Conservation (phyloP, 805 yeast genomes). For the Maudiozyma serrabonitensis region DNA sequence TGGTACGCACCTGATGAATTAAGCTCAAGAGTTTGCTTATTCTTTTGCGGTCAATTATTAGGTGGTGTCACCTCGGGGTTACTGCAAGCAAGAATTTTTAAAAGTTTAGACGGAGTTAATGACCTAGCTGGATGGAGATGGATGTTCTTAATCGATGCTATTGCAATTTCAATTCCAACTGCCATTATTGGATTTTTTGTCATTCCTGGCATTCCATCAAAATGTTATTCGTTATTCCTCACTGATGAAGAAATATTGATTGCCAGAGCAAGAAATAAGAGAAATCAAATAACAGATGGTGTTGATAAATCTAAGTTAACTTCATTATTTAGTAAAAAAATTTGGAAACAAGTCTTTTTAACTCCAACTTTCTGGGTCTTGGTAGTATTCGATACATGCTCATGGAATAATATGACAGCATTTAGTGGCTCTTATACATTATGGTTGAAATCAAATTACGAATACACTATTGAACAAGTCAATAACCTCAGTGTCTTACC, state of each 20-base stretch:
- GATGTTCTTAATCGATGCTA: constrained; percentile 57
- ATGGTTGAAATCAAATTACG: constrained; percentile 48
- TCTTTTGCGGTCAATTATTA: constrained; percentile 42
- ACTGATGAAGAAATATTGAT: constrained; percentile 50
- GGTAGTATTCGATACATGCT: constrained; percentile 44
- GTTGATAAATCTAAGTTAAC: constrained; percentile 20
- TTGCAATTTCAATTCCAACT: constrained; percentile 39
- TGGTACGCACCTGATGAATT: constrained; percentile 54
- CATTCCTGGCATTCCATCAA: constrained; percentile 53
- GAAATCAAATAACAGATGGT: constrained; percentile 30
- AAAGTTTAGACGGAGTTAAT: constrained; percentile 33
- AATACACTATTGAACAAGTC: constrained; percentile 35
- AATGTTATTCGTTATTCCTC: constrained; percentile 44
- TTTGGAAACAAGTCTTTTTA: constrained; percentile 44
- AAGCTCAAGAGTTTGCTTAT: constrained; percentile 52
- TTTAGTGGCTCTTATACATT: constrained; percentile 47
- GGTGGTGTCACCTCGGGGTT: constrained; percentile 49
- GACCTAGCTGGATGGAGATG: constrained; percentile 57
- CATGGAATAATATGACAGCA: constrained; percentile 54
- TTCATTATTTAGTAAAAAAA: constrained; percentile 31
- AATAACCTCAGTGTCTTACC: constrained; percentile 46
- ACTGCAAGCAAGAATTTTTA: constrained; percentile 36
- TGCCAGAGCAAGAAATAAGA: constrained; percentile 35
- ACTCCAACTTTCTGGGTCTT: constrained; percentile 50
- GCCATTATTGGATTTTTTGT: constrained; percentile 39